Conservation (phyloP, 2,329 filamentous ascomycete species). For the Aspergillus thermomutatus region DNA sequence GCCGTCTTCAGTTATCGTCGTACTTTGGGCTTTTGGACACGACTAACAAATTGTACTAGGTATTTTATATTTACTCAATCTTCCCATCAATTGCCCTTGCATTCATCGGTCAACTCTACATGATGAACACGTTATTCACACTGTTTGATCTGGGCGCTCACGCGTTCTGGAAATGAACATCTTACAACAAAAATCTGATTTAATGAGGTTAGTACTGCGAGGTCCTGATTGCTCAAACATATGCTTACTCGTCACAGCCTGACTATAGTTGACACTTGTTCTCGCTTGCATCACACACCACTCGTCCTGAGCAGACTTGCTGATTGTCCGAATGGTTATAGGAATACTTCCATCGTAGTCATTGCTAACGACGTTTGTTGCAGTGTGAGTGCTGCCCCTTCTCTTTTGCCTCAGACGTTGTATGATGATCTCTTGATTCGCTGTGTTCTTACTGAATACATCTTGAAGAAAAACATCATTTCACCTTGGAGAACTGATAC, state of each 20-base stretch:
- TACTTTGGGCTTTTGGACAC: constrained; percentile 9
- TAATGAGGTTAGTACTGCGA: constrained; percentile 56
- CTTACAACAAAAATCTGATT: constrained; percentile 68
- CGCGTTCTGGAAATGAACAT: constrained; percentile 57
- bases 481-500: constrained; percentile 66
- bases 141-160: constrained; percentile 59
- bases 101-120: constrained; percentile 42
- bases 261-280: constrained; percentile 39
- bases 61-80: constrained; percentile 17
- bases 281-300: constrained; percentile 19
- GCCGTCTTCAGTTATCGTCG: constrained; percentile 25
- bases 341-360: constrained; percentile 7
- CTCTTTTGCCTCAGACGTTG: constrained; percentile 8
- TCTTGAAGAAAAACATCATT: constrained; percentile 55
- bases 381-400: constrained; percentile 21
- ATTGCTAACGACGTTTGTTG: not conserved
- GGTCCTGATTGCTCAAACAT: not conserved
- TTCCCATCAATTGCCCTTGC: constrained; percentile 13
- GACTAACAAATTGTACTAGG: constrained; percentile 25
- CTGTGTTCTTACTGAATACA: constrained; percentile 63
- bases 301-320: constrained; percentile 22
- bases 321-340: constrained; percentile 24
- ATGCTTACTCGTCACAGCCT: constrained; percentile 39
- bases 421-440: constrained; percentile 61
- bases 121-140: constrained; percentile 69